Percentiles rank a stretch among this genome's conserved stretches.
phyloP scores from a whole-genome alignment of 306 rosid species.

The Cicer arietinum region DNA sequence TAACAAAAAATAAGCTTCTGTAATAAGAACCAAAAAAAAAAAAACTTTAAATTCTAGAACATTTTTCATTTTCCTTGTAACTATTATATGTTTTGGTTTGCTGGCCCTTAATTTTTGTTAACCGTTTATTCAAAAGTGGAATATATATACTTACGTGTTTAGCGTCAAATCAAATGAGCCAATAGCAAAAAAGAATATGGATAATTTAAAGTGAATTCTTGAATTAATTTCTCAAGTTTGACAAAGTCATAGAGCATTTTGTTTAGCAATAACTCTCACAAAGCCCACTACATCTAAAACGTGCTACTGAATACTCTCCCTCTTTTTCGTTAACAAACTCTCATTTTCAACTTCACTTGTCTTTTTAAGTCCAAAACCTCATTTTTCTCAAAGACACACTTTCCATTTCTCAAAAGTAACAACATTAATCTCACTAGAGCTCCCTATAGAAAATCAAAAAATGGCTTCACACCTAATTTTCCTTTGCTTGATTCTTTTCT shows the following conservation, averaged over 20 bases:
- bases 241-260: constrained; percentile 52
- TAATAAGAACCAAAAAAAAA: too few species aligned
- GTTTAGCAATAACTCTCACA: not conserved
- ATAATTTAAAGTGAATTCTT: constrained; percentile 2
- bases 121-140: not conserved
- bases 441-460: constrained; percentile 44
- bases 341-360: constrained; percentile 5
- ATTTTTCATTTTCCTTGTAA: too few species aligned
- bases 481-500: constrained; percentile 45
- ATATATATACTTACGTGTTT: not conserved
- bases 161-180: not conserved
- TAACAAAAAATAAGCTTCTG: too few species aligned
- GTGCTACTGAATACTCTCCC: constrained; percentile 57
- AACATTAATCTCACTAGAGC: constrained; percentile 27
- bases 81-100: not conserved
- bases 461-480: constrained; percentile 48
- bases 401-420: constrained; percentile 4
- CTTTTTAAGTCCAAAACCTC: constrained; percentile 48
- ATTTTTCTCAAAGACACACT: constrained; percentile 1
- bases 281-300: constrained; percentile 53
- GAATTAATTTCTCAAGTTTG: constrained; percentile 10
- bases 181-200: not conserved
- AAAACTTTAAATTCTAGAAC: too few species aligned
- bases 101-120: not conserved
- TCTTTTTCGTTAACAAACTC: constrained; percentile 49